phyloP scores from a whole-genome alignment of 2,329 filamentous ascomycete species.

The Xylaria arbuscula region DNA sequence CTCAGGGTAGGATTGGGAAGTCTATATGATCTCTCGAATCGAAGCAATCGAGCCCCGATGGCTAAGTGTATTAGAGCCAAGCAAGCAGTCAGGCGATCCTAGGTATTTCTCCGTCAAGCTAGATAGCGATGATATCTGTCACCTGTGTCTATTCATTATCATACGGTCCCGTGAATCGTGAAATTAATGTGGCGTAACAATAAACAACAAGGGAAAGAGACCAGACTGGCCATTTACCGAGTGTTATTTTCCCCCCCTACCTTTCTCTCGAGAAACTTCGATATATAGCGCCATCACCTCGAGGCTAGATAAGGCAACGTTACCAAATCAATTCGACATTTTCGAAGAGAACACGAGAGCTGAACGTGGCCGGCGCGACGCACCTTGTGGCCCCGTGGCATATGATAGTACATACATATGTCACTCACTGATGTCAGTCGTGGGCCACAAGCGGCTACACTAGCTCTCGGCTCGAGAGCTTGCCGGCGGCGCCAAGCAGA shows the following conservation, averaged over 20 bases:
- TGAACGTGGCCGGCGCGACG: neutral
- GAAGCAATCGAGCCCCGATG: neutral
- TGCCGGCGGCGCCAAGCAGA: slow-evolving; percentile 38
- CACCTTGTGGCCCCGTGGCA: slow-evolving; percentile 8
- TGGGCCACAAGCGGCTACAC: slow-evolving; percentile 31
- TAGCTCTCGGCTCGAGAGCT: slow-evolving; percentile 37
- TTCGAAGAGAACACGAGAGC: neutral
- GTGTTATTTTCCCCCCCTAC: neutral
- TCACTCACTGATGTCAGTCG: slow-evolving; percentile 25
- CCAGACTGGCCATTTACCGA: neutral
- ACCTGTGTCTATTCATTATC: neutral
- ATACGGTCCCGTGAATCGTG: neutral
- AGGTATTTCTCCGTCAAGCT: neutral
- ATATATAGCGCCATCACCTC: neutral
- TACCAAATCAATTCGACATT: neutral
- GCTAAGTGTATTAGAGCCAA: neutral
- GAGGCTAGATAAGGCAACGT: slow-evolving; percentile 4
- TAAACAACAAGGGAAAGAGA: neutral
- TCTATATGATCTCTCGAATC: neutral
- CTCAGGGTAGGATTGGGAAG: neutral
- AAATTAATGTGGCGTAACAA: neutral
- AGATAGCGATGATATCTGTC: neutral
- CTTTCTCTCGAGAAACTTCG: neutral
- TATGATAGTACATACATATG: neutral
- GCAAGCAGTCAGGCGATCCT: too few species aligned